Percentiles rank a stretch among this genome's conserved stretches.
Conservation (phyloP, 2,329 filamentous ascomycete species). For the Penicillium hesseltinei region DNA sequence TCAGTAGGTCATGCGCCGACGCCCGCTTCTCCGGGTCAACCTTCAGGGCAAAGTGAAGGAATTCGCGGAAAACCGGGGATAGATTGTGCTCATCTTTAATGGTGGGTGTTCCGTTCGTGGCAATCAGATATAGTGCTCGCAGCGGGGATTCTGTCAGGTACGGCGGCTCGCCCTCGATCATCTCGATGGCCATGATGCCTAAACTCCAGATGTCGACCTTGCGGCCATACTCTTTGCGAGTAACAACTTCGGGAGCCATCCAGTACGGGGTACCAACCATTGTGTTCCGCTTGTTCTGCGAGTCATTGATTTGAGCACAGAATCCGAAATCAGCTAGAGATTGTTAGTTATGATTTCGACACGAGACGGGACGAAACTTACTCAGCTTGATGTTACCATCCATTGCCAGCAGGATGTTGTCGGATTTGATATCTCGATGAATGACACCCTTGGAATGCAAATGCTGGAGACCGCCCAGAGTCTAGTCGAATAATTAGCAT, state of each 20-base stretch:
- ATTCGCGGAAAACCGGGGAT: slow-evolving; percentile 81
- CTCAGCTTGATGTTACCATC: slow-evolving; percentile 97
- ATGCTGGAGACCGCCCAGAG: slow-evolving; percentile 86
- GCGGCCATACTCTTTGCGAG: slow-evolving; percentile 92
- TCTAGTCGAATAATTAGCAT: slow-evolving; percentile 47
- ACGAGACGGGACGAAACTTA: slow-evolving; percentile 49
- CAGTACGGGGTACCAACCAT: slow-evolving; percentile 99
- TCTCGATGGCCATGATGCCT: slow-evolving; percentile 99
- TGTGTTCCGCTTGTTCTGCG: slow-evolving; percentile 93
- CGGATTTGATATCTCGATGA: slow-evolving; percentile 97
- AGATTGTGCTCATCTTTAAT: slow-evolving; percentile 91
- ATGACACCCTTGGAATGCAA: slow-evolving; percentile 97
- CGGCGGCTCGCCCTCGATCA: slow-evolving; percentile 98
- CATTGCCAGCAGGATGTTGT: slow-evolving; percentile 91
- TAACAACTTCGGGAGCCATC: slow-evolving; percentile 99
- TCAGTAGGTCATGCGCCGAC: slow-evolving; percentile 87
- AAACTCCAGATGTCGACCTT: slow-evolving; percentile 99
- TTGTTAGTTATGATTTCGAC: slow-evolving; percentile 21
- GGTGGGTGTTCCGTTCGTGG: slow-evolving; percentile 89
- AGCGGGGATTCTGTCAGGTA: slow-evolving; percentile 95
- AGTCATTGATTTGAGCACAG: slow-evolving; percentile 96
- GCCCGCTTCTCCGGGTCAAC: slow-evolving; percentile 97
- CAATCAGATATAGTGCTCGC: slow-evolving; percentile 90
- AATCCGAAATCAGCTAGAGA: slow-evolving; percentile 89
- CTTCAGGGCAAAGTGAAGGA: slow-evolving; percentile 87